Evolutionary conservation across 148 eudicot genomes (phyloP).

Genomic region (Rhododendron williamsianum): DNA sequence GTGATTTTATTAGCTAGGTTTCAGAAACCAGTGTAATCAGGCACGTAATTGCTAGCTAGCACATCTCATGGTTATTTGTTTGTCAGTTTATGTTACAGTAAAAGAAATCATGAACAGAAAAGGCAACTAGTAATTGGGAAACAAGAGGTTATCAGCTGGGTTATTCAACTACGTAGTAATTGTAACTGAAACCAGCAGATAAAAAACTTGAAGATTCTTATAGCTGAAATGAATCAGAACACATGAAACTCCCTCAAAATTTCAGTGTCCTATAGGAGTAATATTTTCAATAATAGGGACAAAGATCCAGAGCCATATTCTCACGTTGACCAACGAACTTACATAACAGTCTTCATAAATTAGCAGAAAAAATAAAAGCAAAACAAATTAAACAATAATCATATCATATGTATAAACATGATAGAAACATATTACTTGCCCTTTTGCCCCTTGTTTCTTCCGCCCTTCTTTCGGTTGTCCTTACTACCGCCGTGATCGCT

Average conservation of each 20-base stretch:
- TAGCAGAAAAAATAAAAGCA: background rate
- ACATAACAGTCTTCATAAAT: background rate
- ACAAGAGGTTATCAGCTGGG: background rate
- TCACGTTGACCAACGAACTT: background rate
- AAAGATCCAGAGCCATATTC: background rate
- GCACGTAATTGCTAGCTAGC: background rate
- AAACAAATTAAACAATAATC: background rate
- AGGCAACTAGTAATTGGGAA: no score
- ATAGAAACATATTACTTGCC: constrained; percentile 15
- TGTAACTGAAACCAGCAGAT: background rate
- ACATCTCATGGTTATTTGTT: background rate
- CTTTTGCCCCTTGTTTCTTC: constrained; percentile 15
- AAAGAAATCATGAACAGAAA: background rate
- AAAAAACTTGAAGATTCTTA: background rate
- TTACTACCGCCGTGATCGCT: constrained; percentile 14
- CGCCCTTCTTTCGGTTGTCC: constrained; percentile 16
- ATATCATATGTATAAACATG: background rate
- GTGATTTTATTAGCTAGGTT: background rate
- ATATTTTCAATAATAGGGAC: background rate
- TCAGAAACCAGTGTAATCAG: background rate
- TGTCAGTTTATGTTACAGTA: background rate
- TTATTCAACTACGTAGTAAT: background rate
- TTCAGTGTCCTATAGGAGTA: background rate
- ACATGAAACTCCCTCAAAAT: background rate
- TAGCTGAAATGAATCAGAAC: background rate